Evolutionary conservation across 176 grass and related monocot species (phyloP).

Genomic region (Carex cristatella): DNA sequence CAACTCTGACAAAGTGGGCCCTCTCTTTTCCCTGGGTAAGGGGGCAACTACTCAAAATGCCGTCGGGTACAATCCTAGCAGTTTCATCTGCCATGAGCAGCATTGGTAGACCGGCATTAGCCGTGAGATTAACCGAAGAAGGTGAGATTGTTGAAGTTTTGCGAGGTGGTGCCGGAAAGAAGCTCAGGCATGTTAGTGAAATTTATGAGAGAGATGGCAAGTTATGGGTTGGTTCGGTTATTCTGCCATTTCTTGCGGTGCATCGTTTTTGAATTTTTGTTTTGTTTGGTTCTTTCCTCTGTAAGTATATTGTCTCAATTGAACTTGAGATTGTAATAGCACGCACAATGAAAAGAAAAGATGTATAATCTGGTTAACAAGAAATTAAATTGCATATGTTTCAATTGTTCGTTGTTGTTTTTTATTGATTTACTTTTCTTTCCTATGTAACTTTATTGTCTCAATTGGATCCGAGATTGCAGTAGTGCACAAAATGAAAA

Average conservation of each 20-base stretch:
- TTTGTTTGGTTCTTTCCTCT: background rate
- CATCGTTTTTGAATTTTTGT: background rate
- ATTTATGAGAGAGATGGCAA: conserved; percentile 15
- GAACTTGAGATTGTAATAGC: background rate
- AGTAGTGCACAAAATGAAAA: background rate
- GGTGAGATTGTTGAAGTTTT: conserved; percentile 7
- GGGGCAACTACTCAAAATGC: conserved; percentile 5
- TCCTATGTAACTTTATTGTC: background rate
- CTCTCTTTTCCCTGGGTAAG: conserved; percentile 11
- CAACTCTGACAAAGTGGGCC: background rate
- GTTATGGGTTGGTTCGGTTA: conserved; percentile 20
- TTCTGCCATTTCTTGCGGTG: conserved; percentile 10
- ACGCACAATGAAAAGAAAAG: background rate
- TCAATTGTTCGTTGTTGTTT: background rate
- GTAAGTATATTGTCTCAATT: background rate
- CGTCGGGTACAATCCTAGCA: background rate
- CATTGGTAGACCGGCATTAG: background rate
- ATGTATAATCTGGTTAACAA: background rate
- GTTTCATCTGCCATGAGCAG: background rate
- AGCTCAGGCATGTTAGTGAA: conserved; percentile 16
- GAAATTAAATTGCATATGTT: background rate
- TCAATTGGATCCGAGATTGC: background rate
- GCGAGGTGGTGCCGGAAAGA: background rate
- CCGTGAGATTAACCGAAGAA: conserved; percentile 8
- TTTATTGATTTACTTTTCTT: background rate